Conservation (phyloP, 2,329 filamentous ascomycete species). For the Paraconiothyrium brasiliense region DNA sequence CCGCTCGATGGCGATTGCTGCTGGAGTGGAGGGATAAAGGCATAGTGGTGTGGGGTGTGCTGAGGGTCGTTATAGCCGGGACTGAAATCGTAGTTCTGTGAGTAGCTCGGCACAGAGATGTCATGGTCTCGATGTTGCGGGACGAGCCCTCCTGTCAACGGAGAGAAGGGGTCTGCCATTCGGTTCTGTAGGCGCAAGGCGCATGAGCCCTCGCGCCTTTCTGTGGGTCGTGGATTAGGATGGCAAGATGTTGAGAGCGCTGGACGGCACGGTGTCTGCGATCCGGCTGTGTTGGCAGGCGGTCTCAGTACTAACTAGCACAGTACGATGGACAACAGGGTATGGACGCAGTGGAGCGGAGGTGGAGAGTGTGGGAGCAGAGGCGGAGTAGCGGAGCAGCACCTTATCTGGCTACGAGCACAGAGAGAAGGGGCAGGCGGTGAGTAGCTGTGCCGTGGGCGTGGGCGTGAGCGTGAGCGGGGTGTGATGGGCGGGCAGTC, state of each 20-base stretch:
- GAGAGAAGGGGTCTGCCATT: slow-evolving; percentile 42
- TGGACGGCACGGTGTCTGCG: neutral
- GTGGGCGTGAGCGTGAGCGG: slow-evolving; percentile 13
- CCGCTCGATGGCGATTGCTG: neutral
- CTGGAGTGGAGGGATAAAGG: neutral
- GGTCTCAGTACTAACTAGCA: neutral
- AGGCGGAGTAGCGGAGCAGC: neutral
- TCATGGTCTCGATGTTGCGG: slow-evolving; percentile 32
- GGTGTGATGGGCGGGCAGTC: slow-evolving; percentile 28
- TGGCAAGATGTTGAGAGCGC: neutral
- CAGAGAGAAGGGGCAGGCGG: slow-evolving; percentile 21
- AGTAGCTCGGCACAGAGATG: slow-evolving; percentile 29
- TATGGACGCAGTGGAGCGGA: neutral
- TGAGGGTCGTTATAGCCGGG: neutral
- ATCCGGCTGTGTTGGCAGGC: neutral
- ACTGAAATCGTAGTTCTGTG: slow-evolving; percentile 18
- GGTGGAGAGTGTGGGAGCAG: neutral
- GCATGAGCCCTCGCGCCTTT: neutral
- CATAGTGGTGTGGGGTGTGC: neutral
- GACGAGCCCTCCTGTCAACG: slow-evolving; percentile 26
- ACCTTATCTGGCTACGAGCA: slow-evolving; percentile 6
- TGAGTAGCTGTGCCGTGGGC: slow-evolving; percentile 21
- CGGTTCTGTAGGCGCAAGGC: slow-evolving; percentile 8
- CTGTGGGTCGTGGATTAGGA: neutral
- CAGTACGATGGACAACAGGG: neutral